phyloP scores from a whole-genome alignment of 2,329 filamentous ascomycete species.

The Colletotrichum truncatum region DNA sequence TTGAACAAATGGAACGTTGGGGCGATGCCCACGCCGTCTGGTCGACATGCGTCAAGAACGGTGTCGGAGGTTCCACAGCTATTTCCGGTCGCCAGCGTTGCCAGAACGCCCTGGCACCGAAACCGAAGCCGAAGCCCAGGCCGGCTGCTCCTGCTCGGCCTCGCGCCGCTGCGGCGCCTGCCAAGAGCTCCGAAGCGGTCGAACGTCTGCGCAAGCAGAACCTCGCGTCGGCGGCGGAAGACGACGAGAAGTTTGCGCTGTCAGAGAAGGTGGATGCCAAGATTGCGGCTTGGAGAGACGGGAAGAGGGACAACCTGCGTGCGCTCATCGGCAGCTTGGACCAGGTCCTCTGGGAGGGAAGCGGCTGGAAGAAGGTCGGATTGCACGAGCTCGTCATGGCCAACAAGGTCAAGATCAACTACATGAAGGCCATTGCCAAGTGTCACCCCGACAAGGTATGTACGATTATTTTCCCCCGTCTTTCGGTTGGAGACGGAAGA shows the following conservation, averaged over 20 bases:
- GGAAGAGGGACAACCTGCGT: constrained; percentile 91
- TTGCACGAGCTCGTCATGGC: constrained; percentile 93
- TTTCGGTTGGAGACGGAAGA: not conserved
- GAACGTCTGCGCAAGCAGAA: constrained; percentile 85
- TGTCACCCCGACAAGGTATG: constrained; percentile 98
- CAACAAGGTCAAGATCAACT: constrained; percentile 95
- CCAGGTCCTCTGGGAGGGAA: constrained; percentile 87
- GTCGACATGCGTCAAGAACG: constrained; percentile 83
- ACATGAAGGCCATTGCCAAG: constrained; percentile 99
- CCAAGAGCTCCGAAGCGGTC: constrained; percentile 78
- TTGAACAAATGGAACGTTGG: constrained; percentile 97
- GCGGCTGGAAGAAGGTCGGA: constrained; percentile 96
- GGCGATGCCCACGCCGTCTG: constrained; percentile 82
- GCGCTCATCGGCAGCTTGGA: constrained; percentile 89
- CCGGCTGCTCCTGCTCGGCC: constrained; percentile 45
- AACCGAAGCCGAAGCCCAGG: constrained; percentile 59
- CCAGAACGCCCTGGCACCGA: constrained; percentile 83
- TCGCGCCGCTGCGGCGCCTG: constrained; percentile 52
- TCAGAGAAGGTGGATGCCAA: constrained; percentile 85
- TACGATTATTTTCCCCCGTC: not conserved
- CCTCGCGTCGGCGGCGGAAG: constrained; percentile 82
- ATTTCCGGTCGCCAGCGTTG: constrained; percentile 89
- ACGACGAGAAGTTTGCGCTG: constrained; percentile 92
- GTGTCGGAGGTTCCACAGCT: constrained; percentile 85
- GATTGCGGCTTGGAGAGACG: constrained; percentile 84